Evolutionary conservation across 345 rosid genomes (phyloP).

Genomic region (Eucalyptus melliodora): DNA sequence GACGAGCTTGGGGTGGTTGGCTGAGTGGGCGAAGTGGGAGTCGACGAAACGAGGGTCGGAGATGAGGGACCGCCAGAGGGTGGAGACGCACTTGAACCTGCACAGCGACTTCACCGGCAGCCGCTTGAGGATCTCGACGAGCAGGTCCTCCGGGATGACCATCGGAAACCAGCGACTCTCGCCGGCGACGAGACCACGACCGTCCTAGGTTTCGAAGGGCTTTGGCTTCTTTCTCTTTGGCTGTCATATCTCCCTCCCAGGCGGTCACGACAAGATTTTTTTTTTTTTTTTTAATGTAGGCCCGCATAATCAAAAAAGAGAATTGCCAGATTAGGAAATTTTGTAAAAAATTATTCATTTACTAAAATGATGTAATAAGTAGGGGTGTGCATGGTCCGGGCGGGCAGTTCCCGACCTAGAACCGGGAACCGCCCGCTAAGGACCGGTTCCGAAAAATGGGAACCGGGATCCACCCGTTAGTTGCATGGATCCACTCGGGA

Average conservation of each 20-base stretch:
- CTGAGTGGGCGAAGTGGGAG: not conserved
- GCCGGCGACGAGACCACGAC: not conserved
- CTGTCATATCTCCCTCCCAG: not conserved
- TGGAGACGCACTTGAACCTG: not conserved
- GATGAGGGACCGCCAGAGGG: not conserved
- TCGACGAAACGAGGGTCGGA: not conserved
- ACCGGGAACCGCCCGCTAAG: accelerated
- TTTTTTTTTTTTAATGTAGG: not conserved
- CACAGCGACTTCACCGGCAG: not conserved
- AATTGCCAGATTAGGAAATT: not conserved
- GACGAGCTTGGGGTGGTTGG: not conserved
- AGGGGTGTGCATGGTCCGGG: no score
- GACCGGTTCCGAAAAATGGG: accelerated
- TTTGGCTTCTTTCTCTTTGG: not conserved
- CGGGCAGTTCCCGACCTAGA: accelerated
- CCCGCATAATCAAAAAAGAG: not conserved
- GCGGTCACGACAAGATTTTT: not conserved
- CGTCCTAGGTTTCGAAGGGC: not conserved
- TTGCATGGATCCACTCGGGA: no score
- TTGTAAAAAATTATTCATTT: no score
- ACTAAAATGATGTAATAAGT: no score
- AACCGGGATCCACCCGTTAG: no score
- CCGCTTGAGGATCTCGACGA: not conserved
- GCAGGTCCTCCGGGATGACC: not conserved
- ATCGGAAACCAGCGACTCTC: not conserved